phyloP scores from a whole-genome alignment of 2,329 filamentous ascomycete species.

The Colletotrichum cordylinicola region DNA sequence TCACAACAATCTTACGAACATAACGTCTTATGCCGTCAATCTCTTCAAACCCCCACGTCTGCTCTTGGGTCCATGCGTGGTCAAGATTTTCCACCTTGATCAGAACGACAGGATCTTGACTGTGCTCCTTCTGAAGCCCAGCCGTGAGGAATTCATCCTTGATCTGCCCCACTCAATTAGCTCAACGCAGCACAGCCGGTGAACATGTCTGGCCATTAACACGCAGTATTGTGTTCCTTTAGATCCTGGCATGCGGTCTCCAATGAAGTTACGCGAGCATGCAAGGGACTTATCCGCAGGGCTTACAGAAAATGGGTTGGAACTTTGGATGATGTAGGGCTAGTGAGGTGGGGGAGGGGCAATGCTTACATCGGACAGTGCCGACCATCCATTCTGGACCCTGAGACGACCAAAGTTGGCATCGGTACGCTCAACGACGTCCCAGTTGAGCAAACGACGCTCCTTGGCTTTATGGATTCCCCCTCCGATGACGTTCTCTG shows the following conservation, averaged over 20 bases:
- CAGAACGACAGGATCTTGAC: not conserved
- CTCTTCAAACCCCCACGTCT: not conserved
- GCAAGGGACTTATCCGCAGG: not conserved
- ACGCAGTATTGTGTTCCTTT: not conserved
- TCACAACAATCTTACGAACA: not conserved
- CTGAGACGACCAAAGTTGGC: not conserved
- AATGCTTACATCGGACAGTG: not conserved
- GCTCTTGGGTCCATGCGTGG: not conserved
- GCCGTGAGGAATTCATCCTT: not conserved
- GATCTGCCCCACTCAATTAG: not conserved
- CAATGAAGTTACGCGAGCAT: not conserved
- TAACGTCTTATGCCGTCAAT: not conserved
- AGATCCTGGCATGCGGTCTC: not conserved
- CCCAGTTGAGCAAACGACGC: not conserved
- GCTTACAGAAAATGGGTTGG: not conserved
- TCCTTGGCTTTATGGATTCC: not conserved
- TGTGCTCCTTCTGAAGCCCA: not conserved
- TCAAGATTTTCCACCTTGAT: not conserved
- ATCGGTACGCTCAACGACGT: not conserved
- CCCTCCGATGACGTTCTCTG: not conserved
- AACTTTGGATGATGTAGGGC: not conserved
- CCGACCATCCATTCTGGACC: not conserved
- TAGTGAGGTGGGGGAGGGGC: not conserved
- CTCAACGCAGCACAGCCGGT: not conserved
- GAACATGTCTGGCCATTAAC: not conserved